Evolutionary conservation across 176 grass and related monocot genomes (phyloP).

Genomic region (Tillandsia fasciculata): DNA sequence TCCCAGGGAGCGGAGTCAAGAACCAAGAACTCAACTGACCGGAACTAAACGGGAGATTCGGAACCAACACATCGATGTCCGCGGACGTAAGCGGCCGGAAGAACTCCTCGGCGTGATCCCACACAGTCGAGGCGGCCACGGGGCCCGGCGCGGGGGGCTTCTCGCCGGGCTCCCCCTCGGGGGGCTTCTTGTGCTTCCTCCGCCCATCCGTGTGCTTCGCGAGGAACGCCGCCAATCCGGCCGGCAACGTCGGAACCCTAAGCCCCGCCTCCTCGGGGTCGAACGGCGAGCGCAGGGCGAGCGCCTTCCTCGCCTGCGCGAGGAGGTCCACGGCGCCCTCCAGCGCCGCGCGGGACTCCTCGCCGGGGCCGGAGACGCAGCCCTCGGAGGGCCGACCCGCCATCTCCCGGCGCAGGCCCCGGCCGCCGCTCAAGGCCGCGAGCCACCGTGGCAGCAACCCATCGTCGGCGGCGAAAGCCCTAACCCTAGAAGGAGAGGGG

Average conservation of each 20-base stretch:
- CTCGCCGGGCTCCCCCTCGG: conserved; percentile 25
- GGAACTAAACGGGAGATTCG: conserved; percentile 30
- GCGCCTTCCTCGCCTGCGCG: conserved; percentile 65
- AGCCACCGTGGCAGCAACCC: conserved; percentile 7
- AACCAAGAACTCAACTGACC: conserved; percentile 39
- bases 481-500: not conserved
- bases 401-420: conserved; percentile 5
- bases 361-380: conserved; percentile 26
- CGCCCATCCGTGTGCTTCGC: conserved; percentile 37
- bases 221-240: conserved; percentile 56
- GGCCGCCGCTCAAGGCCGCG: conserved; percentile 38
- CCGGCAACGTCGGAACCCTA: conserved; percentile 60
- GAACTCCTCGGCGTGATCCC: conserved; percentile 80
- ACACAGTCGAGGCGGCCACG: conserved; percentile 34
- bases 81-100: conserved; percentile 55
- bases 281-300: conserved; percentile 64
- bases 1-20: conserved; percentile 35
- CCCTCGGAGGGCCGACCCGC: not conserved
- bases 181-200: conserved; percentile 61
- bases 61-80: conserved; percentile 47
- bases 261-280: conserved; percentile 53
- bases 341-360: conserved; percentile 29
- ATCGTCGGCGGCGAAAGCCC: conserved; percentile 30
- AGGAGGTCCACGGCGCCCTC: conserved; percentile 33
- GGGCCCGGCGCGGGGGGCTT: conserved; percentile 16